Percentiles rank a stretch among this genome's conserved stretches.
phyloP scores from a whole-genome alignment of 257 asterid genomes.

The Nicotiana undulata region DNA sequence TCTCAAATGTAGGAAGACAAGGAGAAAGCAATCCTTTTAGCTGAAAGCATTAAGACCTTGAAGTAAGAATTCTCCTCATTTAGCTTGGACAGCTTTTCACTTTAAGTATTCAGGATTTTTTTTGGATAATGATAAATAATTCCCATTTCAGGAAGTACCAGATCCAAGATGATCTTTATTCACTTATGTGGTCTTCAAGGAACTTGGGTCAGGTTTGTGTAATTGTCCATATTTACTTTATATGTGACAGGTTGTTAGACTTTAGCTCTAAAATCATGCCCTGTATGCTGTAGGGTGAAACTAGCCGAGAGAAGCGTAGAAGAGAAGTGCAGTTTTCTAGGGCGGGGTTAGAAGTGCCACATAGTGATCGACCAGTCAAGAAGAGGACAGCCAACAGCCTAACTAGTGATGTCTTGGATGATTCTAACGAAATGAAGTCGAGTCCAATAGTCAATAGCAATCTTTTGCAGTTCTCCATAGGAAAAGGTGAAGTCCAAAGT shows the following conservation, averaged over 20 bases:
- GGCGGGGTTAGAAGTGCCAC: conserved; percentile 59
- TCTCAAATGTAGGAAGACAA: conserved; percentile 66
- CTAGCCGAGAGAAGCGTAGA: conserved; percentile 69
- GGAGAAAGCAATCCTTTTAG: conserved; percentile 51
- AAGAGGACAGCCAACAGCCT: conserved; percentile 31
- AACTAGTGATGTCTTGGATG: conserved; percentile 20
- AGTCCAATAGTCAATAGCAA: conserved; percentile 7
- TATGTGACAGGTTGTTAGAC: not conserved
- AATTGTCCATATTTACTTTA: not conserved
- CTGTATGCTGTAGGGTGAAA: conserved; percentile 51
- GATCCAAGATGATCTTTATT: conserved; percentile 57
- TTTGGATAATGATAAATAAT: not conserved
- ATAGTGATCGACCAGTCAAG: conserved; percentile 31
- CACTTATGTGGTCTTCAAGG: conserved; percentile 87
- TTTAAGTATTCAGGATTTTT: not conserved
- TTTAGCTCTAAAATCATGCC: conserved; percentile 7
- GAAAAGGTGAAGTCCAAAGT: conserved; percentile 11
- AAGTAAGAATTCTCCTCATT: conserved; percentile 39
- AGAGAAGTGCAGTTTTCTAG: conserved; percentile 67
- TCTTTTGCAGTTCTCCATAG: conserved; percentile 16
- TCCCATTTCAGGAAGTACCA: conserved; percentile 62
- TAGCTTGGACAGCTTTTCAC: not conserved
- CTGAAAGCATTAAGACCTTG: conserved; percentile 63
- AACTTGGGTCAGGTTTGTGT: conserved; percentile 78
- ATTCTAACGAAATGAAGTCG: conserved; percentile 14